Evolutionary conservation across 1,284 basidiomycete species (phyloP).

Genomic region (Cryptococcus sp.): DNA sequence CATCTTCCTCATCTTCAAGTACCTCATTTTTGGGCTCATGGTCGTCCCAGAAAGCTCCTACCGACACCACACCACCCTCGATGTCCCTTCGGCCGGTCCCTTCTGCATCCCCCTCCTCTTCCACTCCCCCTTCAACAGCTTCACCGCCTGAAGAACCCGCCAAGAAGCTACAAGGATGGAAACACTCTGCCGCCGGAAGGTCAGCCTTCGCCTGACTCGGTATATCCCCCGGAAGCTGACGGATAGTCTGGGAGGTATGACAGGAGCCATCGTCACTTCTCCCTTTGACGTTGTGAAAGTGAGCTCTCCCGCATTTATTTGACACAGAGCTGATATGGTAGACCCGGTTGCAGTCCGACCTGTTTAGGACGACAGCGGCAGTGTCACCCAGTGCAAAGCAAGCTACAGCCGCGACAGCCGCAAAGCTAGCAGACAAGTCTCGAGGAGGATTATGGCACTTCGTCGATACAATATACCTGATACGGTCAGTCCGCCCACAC

Average conservation of each 20-base stretch:
- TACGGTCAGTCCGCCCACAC: conserved; percentile 56
- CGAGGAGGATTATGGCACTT: conserved; percentile 78
- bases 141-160: conserved; percentile 13
- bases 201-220: conserved; percentile 47
- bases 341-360: conserved; percentile 86
- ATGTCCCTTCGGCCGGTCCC: neutral
- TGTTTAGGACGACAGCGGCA: conserved; percentile 58
- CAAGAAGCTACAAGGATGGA: conserved; percentile 67
- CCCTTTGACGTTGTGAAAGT: conserved; percentile 95
- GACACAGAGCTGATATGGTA: conserved; percentile 5
- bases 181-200: conserved; percentile 81
- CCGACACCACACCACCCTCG: neutral
- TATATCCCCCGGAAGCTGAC: neutral
- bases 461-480: conserved; percentile 86
- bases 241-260: conserved; percentile 87
- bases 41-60: neutral
- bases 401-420: conserved; percentile 11
- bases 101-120: conserved; percentile 1
- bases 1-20: no score
- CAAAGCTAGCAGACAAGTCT: conserved; percentile 13
- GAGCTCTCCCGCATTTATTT: conserved; percentile 5
- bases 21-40: neutral
- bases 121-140: conserved; percentile 16
- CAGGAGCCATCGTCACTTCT: conserved; percentile 91
- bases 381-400: conserved; percentile 9